Conservation (phyloP, 345 rosid species). For the Gossypium anomalum region DNA sequence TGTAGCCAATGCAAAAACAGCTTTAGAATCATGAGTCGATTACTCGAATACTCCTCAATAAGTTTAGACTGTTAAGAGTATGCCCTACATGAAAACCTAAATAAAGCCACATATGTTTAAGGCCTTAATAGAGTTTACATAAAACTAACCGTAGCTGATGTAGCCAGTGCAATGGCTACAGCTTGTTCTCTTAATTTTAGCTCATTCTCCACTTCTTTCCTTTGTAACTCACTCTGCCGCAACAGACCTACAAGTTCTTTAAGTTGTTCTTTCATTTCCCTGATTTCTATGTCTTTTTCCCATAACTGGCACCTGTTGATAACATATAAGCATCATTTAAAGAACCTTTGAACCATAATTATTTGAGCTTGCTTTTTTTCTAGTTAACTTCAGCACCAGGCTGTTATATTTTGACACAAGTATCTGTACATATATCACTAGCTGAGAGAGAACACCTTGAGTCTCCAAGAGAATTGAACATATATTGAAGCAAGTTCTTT, state of each 20-base stretch:
- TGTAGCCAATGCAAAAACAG: too few species aligned
- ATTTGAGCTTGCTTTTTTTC: neutral
- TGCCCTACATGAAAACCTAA: neutral
- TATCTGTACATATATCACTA: neutral
- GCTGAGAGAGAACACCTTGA: constrained; percentile 47
- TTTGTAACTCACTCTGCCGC: neutral
- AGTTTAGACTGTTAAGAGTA: neutral
- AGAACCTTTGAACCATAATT: neutral
- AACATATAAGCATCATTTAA: constrained; percentile 8
- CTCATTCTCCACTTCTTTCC: constrained; percentile 5
- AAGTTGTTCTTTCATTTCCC: constrained; percentile 76
- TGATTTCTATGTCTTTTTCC: constrained; percentile 88
- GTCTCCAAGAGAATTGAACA: constrained; percentile 87
- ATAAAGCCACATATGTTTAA: neutral
- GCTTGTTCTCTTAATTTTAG: constrained; percentile 35
- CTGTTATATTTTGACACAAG: neutral
- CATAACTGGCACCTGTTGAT: constrained; percentile 73
- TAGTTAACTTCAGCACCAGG: neutral
- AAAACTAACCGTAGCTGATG: constrained; percentile 53
- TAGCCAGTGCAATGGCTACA: constrained; percentile 56
- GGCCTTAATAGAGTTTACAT: neutral
- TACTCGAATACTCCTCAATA: neutral
- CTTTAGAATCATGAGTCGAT: neutral
- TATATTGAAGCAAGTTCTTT: constrained; percentile 88
- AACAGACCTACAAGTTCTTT: constrained; percentile 2